A percentile compares a stretch with the other conserved stretches of the same genome.
Evolutionary conservation across 768 basidiomycete genomes (phyloP).

Genomic region (Boletus pseudo-olivaceus): DNA sequence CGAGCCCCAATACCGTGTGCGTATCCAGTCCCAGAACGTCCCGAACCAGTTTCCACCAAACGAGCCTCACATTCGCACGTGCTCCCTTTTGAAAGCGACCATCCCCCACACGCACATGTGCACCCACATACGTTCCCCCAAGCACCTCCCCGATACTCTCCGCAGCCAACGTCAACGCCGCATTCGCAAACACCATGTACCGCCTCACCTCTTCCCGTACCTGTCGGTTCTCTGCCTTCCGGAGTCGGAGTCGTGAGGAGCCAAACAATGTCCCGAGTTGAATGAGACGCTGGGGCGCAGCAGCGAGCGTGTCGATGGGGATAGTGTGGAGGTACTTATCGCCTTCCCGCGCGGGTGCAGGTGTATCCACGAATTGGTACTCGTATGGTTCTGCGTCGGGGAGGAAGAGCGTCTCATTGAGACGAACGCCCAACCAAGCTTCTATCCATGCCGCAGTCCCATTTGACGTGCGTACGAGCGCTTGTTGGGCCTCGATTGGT

Average conservation of each 20-base stretch:
- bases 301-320: constrained; percentile 10
- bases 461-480: constrained; percentile 49
- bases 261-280: constrained; percentile 77
- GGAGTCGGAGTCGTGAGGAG: constrained; percentile 61
- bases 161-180: constrained; percentile 41
- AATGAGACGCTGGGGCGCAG: constrained; percentile 44
- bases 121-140: constrained; percentile 52
- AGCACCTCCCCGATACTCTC: constrained; percentile 41
- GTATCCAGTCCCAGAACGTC: constrained; percentile 42
- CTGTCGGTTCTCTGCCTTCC: constrained; percentile 34
- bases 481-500: constrained; percentile 34
- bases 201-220: constrained; percentile 48
- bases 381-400: constrained; percentile 58
- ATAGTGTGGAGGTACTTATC: constrained; percentile 9
- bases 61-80: constrained; percentile 38
- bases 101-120: constrained; percentile 69
- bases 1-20: constrained; percentile 34
- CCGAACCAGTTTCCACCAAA: constrained; percentile 60
- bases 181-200: constrained; percentile 56
- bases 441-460: constrained; percentile 36
- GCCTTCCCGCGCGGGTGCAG: constrained; percentile 3
- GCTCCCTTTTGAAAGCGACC: constrained; percentile 51
- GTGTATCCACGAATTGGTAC: constrained; percentile 22
- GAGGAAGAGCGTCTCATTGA: constrained; percentile 44
- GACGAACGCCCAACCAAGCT: constrained; percentile 23